Base-by-base conservation (phyloP, 139 green algal species). In the Mesotaenium endlicherianum region DNA sequence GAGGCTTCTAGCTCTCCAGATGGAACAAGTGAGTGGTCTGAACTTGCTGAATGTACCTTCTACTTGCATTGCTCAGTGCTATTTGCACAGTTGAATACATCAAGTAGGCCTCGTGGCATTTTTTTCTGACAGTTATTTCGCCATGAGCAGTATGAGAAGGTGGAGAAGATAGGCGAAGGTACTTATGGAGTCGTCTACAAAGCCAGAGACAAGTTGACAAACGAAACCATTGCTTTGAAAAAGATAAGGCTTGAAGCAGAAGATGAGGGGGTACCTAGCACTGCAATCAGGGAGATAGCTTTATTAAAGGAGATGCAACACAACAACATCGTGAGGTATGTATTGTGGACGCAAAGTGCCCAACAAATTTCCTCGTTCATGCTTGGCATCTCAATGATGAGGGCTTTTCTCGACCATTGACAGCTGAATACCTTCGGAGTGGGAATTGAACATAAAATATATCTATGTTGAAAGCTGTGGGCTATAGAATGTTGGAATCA, bases 161-260 rank as follows among this genome's bases (percentile, higher is more conserved):
- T 97, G 2, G 94, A 96, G 45, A 94, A 95, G 68, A 95, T 97
- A 14, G 94, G 96, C 0, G 96, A 98, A 77, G 96, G 96, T 6
- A 99, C 96, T 0, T 99, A 99, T 91, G 96, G 96, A 26, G 94
- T 89, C 3, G 95, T 99, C 3, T 99, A 98, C 90, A 97, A 97
- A 75, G 96, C 93, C 0, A 84, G 86, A 20, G 91, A 97, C 85
- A 90, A 80, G 17, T 70, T 84, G 2, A 94, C 31, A 55, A 79
- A 80, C 31, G 84, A 91, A 42, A 91, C 95, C 0, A 91, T 97
- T 3, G 95, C 96, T 0, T 77, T 99, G 6, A 99, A 99, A 84
- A 97, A 98, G 82, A 99, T 98, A 42, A 76, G 88, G 38, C 84
- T 93, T 17, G 93, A 97, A 41, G 55, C 36, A 2, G 92, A 93